Percentiles rank a stretch among this genome's conserved stretches.
Evolutionary conservation across 345 rosid species (phyloP).

Genomic region (Euphorbia tirucalli): DNA sequence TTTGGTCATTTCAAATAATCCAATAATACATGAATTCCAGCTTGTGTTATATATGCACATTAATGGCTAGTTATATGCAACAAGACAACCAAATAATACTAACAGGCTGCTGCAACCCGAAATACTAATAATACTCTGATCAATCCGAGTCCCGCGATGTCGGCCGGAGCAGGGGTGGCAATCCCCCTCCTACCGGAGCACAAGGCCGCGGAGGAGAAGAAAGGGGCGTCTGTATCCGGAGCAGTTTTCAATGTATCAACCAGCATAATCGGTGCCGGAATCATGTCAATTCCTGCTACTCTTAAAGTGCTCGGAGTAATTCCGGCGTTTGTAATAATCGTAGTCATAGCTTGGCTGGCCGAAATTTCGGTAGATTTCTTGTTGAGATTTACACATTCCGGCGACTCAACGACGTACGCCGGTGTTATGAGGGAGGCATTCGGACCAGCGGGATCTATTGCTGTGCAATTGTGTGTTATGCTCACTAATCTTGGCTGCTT

Average conservation of each 20-base stretch:
- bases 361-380: conserved; percentile 69
- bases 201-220: conserved; percentile 27
- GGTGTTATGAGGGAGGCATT: conserved; percentile 85
- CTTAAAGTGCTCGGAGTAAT: conserved; percentile 70
- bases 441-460: conserved; percentile 55
- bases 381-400: conserved; percentile 62
- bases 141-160: conserved; percentile 40
- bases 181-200: conserved; percentile 52
- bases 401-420: conserved; percentile 57
- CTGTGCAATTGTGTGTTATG: conserved; percentile 60
- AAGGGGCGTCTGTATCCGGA: conserved; percentile 49
- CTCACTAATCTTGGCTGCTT: conserved; percentile 75
- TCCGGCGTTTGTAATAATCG: conserved; percentile 65
- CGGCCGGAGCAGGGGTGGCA: conserved; percentile 37
- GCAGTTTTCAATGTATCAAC: conserved; percentile 91
- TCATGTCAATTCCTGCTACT: conserved; percentile 91
- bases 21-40: background rate
- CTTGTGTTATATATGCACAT: background rate
- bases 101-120: conserved; percentile 3
- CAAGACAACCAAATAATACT: conserved; percentile 29
- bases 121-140: background rate
- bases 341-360: conserved; percentile 60
- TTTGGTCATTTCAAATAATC: conserved; percentile 20
- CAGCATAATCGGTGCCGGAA: conserved; percentile 81
- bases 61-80: conserved; percentile 18